These are phyloP conservation scores for Ambrosiella xylebori DNA, from an alignment of 2,329 filamentous ascomycete genomes.

Conservation along the genomic window DNA sequence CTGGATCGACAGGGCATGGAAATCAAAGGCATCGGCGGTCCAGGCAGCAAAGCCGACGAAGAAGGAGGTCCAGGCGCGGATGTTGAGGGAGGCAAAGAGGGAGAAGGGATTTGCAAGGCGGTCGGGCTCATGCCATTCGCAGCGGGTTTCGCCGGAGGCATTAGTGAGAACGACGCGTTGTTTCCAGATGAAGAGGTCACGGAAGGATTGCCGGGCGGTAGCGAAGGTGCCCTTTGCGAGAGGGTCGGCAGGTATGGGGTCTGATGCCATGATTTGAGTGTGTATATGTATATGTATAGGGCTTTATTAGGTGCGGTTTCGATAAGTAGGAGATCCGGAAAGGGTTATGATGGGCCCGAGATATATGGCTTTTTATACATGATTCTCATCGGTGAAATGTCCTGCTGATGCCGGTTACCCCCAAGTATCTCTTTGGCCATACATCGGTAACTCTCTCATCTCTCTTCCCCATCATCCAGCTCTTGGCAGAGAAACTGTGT, in stretches of 20 bases:
- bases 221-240: conserved; percentile 47
- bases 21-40: conserved; percentile 73
- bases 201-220: conserved; percentile 45
- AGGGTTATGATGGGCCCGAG: background rate
- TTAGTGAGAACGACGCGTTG: conserved; percentile 53
- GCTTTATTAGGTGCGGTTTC: background rate
- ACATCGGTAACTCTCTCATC: too few species aligned
- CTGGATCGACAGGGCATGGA: conserved; percentile 65
- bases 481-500: too few species aligned
- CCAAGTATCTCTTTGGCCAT: too few species aligned
- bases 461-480: too few species aligned
- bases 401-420: too few species aligned
- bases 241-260: conserved; percentile 41
- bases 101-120: conserved; percentile 54
- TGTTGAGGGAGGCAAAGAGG: conserved; percentile 45
- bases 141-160: conserved; percentile 43
- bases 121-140: conserved; percentile 51
- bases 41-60: conserved; percentile 57
- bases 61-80: conserved; percentile 59
- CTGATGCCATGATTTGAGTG: background rate
- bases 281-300: conserved; percentile 6
- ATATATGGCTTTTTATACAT: background rate
- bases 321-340: background rate
- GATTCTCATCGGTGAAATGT: too few species aligned
- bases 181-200: conserved; percentile 56